Conservation (phyloP, 495 filamentous ascomycete genomes). For the Hamigera avellanea region DNA sequence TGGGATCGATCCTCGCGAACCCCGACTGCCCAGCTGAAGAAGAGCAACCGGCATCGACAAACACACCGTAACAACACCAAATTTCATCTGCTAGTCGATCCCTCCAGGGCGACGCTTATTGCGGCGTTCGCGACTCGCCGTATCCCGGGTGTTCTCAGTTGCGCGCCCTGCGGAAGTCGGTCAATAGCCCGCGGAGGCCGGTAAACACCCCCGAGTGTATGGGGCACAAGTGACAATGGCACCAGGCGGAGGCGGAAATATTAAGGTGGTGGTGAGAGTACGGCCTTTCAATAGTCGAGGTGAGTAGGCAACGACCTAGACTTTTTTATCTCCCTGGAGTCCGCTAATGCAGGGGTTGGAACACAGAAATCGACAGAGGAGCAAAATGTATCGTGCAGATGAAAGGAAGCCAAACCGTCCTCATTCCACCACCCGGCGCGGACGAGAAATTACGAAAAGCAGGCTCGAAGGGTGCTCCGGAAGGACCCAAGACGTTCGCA, state of each 20-base stretch:
- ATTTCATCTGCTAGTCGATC: conserved; percentile 2
- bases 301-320: conserved; percentile 28
- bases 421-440: conserved; percentile 60
- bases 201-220: conserved; percentile 15
- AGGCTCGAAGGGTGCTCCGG: conserved; percentile 51
- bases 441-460: conserved; percentile 48
- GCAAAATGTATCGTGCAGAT: conserved; percentile 99
- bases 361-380: conserved; percentile 69
- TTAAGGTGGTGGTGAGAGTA: conserved; percentile 97
- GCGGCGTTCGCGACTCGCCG: conserved; percentile 28
- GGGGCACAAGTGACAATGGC: conserved; percentile 47
- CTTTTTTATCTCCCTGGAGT: too few relatives aligned
- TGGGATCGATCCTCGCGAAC: too few relatives aligned
- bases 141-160: conserved; percentile 2
- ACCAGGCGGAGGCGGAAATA: conserved; percentile 81
- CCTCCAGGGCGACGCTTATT: conserved; percentile 22
- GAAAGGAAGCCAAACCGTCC: conserved; percentile 81
- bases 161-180: too few relatives aligned
- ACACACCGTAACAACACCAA: conserved; percentile 1
- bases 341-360: too few relatives aligned
- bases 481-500: conserved; percentile 80
- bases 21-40: too few relatives aligned
- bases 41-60: background rate
- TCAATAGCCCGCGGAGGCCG: too few relatives aligned
- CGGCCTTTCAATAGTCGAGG: conserved; percentile 91